Conservation (phyloP, 148 eudicot species). For the Polygonum maritimum region DNA sequence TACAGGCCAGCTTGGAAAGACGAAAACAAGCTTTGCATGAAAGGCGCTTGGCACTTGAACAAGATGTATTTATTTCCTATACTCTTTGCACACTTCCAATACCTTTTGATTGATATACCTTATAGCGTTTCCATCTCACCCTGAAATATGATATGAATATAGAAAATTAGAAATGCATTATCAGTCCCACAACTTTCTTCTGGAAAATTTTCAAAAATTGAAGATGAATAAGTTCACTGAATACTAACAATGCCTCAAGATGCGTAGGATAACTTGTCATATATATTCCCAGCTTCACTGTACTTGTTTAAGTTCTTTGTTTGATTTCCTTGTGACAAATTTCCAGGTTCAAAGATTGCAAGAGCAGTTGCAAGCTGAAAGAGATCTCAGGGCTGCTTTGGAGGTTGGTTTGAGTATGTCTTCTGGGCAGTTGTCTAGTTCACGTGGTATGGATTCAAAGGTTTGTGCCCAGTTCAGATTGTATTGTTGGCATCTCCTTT, state of each 20-base stretch:
- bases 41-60: slow-evolving; percentile 97
- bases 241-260: not conserved
- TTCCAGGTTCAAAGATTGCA: slow-evolving; percentile 86
- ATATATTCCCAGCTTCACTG: not conserved
- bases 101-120: not conserved
- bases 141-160: not conserved
- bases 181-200: not conserved
- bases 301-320: not conserved
- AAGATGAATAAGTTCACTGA: not conserved
- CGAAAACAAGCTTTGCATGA: slow-evolving; percentile 98
- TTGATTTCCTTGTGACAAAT: not conserved
- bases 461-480: slow-evolving; percentile 24
- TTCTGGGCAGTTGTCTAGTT: slow-evolving; percentile 64
- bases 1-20: slow-evolving; percentile 99
- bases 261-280: not conserved
- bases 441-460: slow-evolving; percentile 95
- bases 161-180: not conserved
- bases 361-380: slow-evolving; percentile 97
- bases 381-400: slow-evolving; percentile 92
- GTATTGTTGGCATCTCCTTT: not conserved
- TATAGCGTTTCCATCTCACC: not conserved
- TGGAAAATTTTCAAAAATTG: not conserved
- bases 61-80: slow-evolving; percentile 51
- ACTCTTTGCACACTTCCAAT: not conserved
- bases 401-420: slow-evolving; percentile 99